Evolutionary conservation across 345 rosid species (phyloP), one percentile per base, ranked within the genome.

Genomic region (Pugionium cornutum): DNA sequence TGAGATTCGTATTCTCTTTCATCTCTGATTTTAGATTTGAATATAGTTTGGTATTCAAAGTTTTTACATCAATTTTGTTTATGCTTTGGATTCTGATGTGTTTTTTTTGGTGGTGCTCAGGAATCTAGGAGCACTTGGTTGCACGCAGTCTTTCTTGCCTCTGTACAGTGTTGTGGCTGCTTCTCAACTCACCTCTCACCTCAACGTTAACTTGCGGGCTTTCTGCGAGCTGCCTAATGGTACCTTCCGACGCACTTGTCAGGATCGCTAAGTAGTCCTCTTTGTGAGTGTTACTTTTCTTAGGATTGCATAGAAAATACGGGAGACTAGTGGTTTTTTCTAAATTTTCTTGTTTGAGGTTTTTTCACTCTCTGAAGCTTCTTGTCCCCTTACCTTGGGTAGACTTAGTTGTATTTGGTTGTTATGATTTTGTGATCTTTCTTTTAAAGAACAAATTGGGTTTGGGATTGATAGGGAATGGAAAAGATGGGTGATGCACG

Each of bases 181-280:
- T 9, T 79, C 81, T 9, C 66, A 81, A 69, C 83, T 83, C 59
- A 82, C 97, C 0, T 84, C 98, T 1, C 91, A 76, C 18, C 18
- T 18, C 18, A 18, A 18, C 18, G 18, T 18, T 18, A 18, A 18
- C 18, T 18, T 18, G 18, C 18, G 18, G 18, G 18, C 18, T 18
- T 18, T 18, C 18, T 18, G 18, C 18, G 18, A 18, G 18, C 18
- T 18, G 18, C 18, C 18, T 18, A 18, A 18, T 18, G 18, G 18
- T 18, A 18, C 18, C 18, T 18, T 18, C 18, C 18, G 18, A 18
- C 18, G 18, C 18, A 18, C 18, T 18, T 18, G 18, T 18, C 18
- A 18, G 18, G 98, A 92, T 86, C 94, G 98, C 96, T 92, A 92
- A 46, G 71, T 89, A 71, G 78, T 86, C 75, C 57, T 79, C 87